These are phyloP conservation scores for Picocystis sp. DNA, from an alignment of 163 green algal genomes.

Conservation along the genomic window DNA sequence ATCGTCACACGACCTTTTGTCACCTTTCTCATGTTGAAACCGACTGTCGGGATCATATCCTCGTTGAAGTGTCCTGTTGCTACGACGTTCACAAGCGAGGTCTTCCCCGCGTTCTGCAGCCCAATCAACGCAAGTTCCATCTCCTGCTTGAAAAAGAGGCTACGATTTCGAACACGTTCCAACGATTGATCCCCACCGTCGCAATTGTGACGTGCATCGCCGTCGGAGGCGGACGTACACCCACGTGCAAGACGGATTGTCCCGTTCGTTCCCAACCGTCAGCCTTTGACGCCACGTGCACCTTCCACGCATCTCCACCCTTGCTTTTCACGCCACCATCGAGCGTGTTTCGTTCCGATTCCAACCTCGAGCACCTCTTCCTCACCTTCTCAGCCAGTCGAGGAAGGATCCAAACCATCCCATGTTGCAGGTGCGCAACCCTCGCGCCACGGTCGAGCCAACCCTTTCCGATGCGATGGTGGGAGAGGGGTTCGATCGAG, in stretches of 20 bases:
- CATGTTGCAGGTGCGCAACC: background rate
- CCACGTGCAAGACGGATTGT: background rate
- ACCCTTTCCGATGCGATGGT: too few species aligned
- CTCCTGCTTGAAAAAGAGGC: constrained; percentile 86
- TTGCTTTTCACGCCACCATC: background rate
- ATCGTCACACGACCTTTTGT: constrained; percentile 80
- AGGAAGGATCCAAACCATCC: constrained; percentile 5
- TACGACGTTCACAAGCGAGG: constrained; percentile 83
- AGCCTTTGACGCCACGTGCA: background rate
- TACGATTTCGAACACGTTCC: constrained; percentile 10
- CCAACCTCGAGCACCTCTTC: background rate
- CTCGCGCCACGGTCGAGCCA: too few species aligned
- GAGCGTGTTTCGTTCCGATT: too few species aligned
- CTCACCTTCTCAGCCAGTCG: constrained; percentile 9
- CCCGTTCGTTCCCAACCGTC: background rate
- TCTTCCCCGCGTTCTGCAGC: constrained; percentile 93
- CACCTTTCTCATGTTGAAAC: constrained; percentile 97
- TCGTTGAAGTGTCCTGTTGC: constrained; percentile 74
- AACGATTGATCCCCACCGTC: background rate
- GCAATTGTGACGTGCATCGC: background rate
- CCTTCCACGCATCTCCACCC: background rate
- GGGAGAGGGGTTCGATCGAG: too few species aligned
- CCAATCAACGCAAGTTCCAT: constrained; percentile 95
- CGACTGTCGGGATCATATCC: constrained; percentile 93
- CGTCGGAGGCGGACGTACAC: background rate